Conservation (phyloP, 2,329 filamentous ascomycete species). For the Phialophora tarda region DNA sequence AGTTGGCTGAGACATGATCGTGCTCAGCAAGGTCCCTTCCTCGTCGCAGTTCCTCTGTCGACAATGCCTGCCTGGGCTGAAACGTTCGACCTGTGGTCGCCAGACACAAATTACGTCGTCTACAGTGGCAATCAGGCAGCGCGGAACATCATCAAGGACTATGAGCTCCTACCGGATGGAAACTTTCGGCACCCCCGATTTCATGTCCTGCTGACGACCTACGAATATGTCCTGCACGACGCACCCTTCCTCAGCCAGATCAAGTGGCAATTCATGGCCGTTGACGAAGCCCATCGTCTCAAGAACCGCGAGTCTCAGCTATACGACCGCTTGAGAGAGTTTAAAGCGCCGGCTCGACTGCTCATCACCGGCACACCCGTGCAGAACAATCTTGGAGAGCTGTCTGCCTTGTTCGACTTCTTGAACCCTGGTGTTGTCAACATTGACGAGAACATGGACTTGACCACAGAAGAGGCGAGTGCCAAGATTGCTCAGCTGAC, state of each 20-base stretch:
- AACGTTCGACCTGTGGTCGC: constrained; percentile 95
- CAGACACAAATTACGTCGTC: constrained; percentile 94
- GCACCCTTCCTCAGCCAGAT: constrained; percentile 82
- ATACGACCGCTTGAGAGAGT: constrained; percentile 82
- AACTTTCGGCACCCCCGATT: constrained; percentile 92
- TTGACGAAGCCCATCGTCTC: constrained; percentile 94
- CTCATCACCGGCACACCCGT: constrained; percentile 97
- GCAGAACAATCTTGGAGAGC: constrained; percentile 92
- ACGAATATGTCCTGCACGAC: constrained; percentile 92
- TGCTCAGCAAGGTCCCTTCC: constrained; percentile 88
- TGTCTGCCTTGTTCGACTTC: constrained; percentile 93
- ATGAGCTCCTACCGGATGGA: constrained; percentile 84
- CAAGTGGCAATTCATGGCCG: constrained; percentile 96
- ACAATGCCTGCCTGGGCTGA: constrained; percentile 98
- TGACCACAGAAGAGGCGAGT: constrained; percentile 79
- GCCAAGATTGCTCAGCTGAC: constrained; percentile 86
- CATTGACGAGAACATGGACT: constrained; percentile 89
- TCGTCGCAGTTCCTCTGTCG: constrained; percentile 95
- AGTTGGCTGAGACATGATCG: constrained; percentile 94
- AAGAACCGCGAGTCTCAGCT: constrained; percentile 97
- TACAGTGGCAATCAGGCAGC: constrained; percentile 90
- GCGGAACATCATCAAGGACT: constrained; percentile 83
- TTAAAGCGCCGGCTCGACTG: constrained; percentile 84
- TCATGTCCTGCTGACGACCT: constrained; percentile 96
- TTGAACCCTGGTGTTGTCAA: constrained; percentile 91